Evolutionary conservation across 1,284 basidiomycete genomes (phyloP).

Genomic region (Singerocomus rubriflavus): DNA sequence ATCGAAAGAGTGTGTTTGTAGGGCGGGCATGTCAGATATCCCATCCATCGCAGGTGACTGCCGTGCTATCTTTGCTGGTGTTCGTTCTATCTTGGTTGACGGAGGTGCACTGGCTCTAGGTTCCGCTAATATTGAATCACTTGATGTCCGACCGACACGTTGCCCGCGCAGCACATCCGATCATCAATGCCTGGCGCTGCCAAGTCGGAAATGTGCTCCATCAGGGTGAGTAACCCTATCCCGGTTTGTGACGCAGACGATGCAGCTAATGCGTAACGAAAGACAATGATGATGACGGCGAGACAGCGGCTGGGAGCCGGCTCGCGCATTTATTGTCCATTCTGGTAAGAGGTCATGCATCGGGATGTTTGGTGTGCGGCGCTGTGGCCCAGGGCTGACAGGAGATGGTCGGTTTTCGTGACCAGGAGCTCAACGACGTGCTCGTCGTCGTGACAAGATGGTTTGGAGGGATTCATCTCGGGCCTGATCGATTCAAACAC

Average conservation of each 20-base stretch:
- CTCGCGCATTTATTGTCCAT: constrained; percentile 88
- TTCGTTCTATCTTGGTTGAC: neutral
- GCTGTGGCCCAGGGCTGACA: neutral
- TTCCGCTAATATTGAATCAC: constrained; percentile 68
- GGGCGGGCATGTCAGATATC: constrained; percentile 79
- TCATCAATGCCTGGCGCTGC: constrained; percentile 88
- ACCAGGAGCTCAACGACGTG: constrained; percentile 74
- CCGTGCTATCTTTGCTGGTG: neutral
- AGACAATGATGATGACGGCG: constrained; percentile 95
- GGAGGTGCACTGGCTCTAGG: constrained; percentile 38
- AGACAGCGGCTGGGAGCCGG: constrained; percentile 85
- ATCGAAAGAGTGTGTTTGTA: constrained; percentile 81
- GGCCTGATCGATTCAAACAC: constrained; percentile 89
- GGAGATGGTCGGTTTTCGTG: neutral
- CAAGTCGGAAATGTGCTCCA: constrained; percentile 63
- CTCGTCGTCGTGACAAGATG: constrained; percentile 82
- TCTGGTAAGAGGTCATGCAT: constrained; percentile 47
- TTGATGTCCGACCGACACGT: constrained; percentile 73
- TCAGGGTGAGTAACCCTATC: constrained; percentile 52
- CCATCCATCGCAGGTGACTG: constrained; percentile 67
- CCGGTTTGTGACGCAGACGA: neutral
- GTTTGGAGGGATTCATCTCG: constrained; percentile 79
- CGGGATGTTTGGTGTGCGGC: neutral
- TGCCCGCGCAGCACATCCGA: constrained; percentile 80
- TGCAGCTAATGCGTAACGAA: constrained; percentile 2